Evolutionary conservation across 1,284 basidiomycete genomes (phyloP).

Genomic region (Fomitopsis betulina): DNA sequence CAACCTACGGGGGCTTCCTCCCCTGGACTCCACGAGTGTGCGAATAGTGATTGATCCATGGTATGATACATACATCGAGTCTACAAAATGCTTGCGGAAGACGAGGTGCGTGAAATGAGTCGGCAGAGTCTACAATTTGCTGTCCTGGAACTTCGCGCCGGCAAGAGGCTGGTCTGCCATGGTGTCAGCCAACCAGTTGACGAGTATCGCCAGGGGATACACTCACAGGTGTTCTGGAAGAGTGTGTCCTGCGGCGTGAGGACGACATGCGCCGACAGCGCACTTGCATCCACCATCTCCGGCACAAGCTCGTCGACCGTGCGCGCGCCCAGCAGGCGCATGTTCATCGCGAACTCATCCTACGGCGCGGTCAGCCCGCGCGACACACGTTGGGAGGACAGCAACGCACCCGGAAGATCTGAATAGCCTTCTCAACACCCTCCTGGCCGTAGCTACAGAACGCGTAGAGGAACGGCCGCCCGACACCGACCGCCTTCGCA

Average conservation of each 20-base stretch:
- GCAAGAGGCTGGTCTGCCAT: slow-evolving; percentile 19
- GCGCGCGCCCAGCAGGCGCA: slow-evolving; percentile 80
- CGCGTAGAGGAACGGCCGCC: slow-evolving; percentile 82
- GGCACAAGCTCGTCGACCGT: slow-evolving; percentile 74
- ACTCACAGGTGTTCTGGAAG: slow-evolving; percentile 75
- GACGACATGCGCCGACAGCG: slow-evolving; percentile 55
- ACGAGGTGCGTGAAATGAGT: neutral
- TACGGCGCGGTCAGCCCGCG: slow-evolving; percentile 27
- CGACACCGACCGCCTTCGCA: slow-evolving; percentile 79
- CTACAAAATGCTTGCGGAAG: neutral
- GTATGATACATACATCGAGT: neutral
- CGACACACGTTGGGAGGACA: neutral
- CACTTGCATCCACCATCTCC: slow-evolving; percentile 83
- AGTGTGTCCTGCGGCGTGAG: slow-evolving; percentile 64
- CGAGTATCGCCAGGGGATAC: slow-evolving; percentile 5
- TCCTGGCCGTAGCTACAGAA: slow-evolving; percentile 84
- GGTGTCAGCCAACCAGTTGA: neutral
- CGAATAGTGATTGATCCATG: no score
- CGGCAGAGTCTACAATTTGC: slow-evolving; percentile 13
- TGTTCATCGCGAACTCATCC: slow-evolving; percentile 93
- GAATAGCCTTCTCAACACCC: slow-evolving; percentile 71
- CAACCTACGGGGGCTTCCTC: no score
- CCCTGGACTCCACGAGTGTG: no score
- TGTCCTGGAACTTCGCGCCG: slow-evolving; percentile 21
- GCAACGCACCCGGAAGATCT: slow-evolving; percentile 64